Base-by-base conservation (phyloP, 257 asterid species). In the Perilla frutescens region DNA sequence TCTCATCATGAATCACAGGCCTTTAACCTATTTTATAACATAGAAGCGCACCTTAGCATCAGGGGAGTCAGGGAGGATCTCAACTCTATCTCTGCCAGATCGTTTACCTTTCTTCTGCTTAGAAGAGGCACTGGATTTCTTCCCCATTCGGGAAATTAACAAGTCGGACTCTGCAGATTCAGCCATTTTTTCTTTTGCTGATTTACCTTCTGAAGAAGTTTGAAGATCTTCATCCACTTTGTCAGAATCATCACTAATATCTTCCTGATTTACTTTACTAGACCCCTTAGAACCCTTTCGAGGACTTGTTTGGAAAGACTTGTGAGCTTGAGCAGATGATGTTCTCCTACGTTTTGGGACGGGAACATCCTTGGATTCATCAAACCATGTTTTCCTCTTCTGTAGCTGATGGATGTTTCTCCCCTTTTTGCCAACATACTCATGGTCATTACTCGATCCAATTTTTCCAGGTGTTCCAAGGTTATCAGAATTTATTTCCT, bases 271-370 rank as follows among this genome's bases (percentile, higher is more conserved):
- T 66, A 66, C 73, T 59, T 73, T 71, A n/a, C 62, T 41, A 29
- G 76, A 77, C 69, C 69, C 78, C 82, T 65, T 77, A 65, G 89
- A 80, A 66, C 79, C 87, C 83, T 86, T 84, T 43, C 83, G 69
- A 76, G 66, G 53, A 66, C 79, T 62, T 67, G 73, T 71, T 32
- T 41, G 39, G 56, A 62, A 66, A 73, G 91, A 79, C 77, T 79
- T 93, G 74, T 77, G 86, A 79, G 82, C 88, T 59, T 70, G 84
- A 79, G 84, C 59, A 65, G 92, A 78, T 41, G 96, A 84, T 31
- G 97, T 89, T 80, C 96, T 92, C 83, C 71, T 83, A 53, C 96
- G 91, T 81, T 90, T 95, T 70, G 98, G 96, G 62, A 87, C 92
- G 76, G 91, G 87, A 85, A 81, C 80, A 81, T 80, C 83, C 62